A percentile compares a stretch with the other conserved stretches of the same genome.
Conservation (phyloP, 2,329 filamentous ascomycete genomes). For the Xylariaceae sp. region DNA sequence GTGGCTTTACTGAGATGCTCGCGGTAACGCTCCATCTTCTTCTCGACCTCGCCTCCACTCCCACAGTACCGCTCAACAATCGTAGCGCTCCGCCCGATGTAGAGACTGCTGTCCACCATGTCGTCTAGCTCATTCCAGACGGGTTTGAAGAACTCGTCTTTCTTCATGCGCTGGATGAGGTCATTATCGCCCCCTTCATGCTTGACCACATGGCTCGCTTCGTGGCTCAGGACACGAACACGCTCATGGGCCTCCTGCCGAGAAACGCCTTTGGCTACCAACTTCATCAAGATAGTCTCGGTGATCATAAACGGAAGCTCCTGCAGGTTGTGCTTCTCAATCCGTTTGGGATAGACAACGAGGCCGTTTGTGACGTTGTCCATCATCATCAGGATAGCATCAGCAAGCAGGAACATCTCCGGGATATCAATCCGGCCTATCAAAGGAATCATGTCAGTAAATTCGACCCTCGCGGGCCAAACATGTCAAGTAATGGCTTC, state of each 20-base stretch:
- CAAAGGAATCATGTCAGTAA: too few relatives aligned
- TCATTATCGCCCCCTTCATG: conserved; percentile 66
- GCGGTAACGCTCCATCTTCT: conserved; percentile 30
- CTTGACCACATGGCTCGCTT: conserved; percentile 58
- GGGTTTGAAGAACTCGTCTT: conserved; percentile 65
- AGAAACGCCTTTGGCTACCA: conserved; percentile 19
- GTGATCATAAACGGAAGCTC: conserved; percentile 76
- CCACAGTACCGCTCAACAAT: conserved; percentile 41
- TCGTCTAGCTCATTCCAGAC: conserved; percentile 62
- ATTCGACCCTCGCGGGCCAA: too few relatives aligned
- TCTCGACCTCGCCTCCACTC: conserved; percentile 29
- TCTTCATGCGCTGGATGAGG: conserved; percentile 68
- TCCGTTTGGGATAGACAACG: conserved; percentile 71
- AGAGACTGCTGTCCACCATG: conserved; percentile 56
- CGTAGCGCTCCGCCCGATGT: conserved; percentile 35
- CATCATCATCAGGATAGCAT: conserved; percentile 58
- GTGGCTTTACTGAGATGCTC: conserved; percentile 26
- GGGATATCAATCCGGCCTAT: neutral
- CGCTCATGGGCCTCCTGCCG: conserved; percentile 62
- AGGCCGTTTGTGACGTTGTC: conserved; percentile 63
- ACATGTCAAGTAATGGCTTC: too few relatives aligned
- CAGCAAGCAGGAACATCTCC: conserved; percentile 54
- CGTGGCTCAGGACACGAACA: conserved; percentile 73
- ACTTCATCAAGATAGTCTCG: conserved; percentile 23
- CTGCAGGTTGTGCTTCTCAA: conserved; percentile 56